Base-by-base conservation (phyloP, 805 yeast species). In the Pichia pseudocactophila region DNA sequence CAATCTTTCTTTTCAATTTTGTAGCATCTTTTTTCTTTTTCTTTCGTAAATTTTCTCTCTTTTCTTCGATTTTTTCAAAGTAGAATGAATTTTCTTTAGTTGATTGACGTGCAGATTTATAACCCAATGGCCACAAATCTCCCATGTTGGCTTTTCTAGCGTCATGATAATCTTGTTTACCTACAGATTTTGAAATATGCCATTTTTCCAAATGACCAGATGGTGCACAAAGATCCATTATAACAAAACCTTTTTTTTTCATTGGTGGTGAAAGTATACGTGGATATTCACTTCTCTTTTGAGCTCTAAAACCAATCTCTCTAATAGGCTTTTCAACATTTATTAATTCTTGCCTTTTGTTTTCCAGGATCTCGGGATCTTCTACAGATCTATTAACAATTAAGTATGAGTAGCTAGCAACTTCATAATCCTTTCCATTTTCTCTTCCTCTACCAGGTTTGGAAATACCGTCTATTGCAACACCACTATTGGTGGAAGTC, bases 81-180 rank as follows among this genome's bases (percentile, higher is more conserved):
- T 50, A 52, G 38, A 50, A 59, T 16, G 49, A 54, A 32, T 57
- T 61, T 43, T 63, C 65, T 33, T 63, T 61, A 34, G 55, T 60
- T 4, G 68, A 65, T 37, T 57, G 57, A 2, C 63, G 51, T 25
- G 68, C 70, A 2, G 76, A 67, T 57, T 82, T 82, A 2, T 79
- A 79, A 30, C 73, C 83, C 32, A 79, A 60, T 0, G 83, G 80
- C 98, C 97, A 92, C 40, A 80, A 62, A 58, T 92, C 98, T 18
- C 96, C 96, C 56, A 75, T 74, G n/a, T 61, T 62, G 0, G 86
- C 76, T 59, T 92, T 90, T 42, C 97, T 71, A 0, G 96, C 96
- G 65, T 92, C 97, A 55, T 85, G 94, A 52, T 86, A 92, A 2
- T 69, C 76, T 47, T 76, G 82, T 47, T 77, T 76, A 6, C 86